These are phyloP conservation scores for Solanum hybrid DNA, from an alignment of 305 asterid genomes.

Conservation along the genomic window DNA sequence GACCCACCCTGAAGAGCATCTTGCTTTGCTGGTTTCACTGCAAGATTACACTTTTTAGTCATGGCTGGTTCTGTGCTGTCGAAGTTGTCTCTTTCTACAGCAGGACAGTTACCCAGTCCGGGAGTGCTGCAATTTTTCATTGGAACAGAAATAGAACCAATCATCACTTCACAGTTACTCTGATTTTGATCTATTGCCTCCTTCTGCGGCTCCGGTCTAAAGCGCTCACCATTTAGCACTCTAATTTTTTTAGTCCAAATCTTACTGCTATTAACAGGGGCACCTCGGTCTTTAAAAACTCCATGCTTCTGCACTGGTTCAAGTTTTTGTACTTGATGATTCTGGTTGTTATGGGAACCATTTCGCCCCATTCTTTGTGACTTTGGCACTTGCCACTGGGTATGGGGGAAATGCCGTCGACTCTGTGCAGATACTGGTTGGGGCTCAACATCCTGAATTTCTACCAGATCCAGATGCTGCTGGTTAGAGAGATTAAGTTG, in stretches of 20 bases:
- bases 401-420: conserved; percentile 17
- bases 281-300: conserved; percentile 32
- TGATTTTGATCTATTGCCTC: conserved; percentile 30
- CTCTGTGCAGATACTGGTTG: conserved; percentile 23
- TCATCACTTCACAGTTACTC: conserved; percentile 48
- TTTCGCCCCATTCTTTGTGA: conserved; percentile 38
- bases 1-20: conserved; percentile 28
- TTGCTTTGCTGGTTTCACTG: conserved; percentile 23
- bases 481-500: conserved; percentile 28
- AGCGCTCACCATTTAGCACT: conserved; percentile 30
- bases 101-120: conserved; percentile 18
- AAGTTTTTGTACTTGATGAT: conserved; percentile 38
- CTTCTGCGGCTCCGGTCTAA: conserved; percentile 23
- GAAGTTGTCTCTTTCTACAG: conserved; percentile 15
- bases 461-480: conserved; percentile 26
- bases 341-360: conserved; percentile 35
- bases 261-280: conserved; percentile 32
- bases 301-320: conserved; percentile 45
- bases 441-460: conserved; percentile 32
- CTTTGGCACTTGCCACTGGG: conserved; percentile 48
- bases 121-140: conserved; percentile 28
- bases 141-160: conserved; percentile 69
- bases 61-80: conserved; percentile 18
- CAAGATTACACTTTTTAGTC: conserved; percentile 26
- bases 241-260: conserved; percentile 69